Conservation (phyloP, 1,284 basidiomycete species). For the Ustilago vetiveriae region DNA sequence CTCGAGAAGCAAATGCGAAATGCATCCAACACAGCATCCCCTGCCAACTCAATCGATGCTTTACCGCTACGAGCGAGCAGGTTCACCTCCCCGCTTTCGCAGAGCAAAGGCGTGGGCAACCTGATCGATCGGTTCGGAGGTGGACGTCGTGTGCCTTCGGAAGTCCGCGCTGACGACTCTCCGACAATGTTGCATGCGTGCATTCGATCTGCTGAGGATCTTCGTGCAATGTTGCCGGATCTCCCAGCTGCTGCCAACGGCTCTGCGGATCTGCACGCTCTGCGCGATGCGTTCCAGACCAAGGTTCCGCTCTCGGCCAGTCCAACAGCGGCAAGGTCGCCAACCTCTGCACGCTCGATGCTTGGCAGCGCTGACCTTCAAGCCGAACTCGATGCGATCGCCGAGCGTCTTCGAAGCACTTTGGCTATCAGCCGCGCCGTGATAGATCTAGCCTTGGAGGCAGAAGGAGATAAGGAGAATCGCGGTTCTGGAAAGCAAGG, state of each 20-base stretch:
- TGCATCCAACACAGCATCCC: slow-evolving; percentile 14
- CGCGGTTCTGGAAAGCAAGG: background rate
- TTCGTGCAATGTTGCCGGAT: slow-evolving; percentile 37
- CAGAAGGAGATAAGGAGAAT: slow-evolving; percentile 18
- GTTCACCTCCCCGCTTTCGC: background rate
- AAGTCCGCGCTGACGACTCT: slow-evolving; percentile 25
- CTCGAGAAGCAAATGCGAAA: slow-evolving; percentile 26
- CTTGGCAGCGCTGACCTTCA: slow-evolving; percentile 22
- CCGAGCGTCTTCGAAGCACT: slow-evolving; percentile 24
- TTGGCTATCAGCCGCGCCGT: slow-evolving; percentile 33
- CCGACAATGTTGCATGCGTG: slow-evolving; percentile 22
- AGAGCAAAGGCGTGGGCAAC: slow-evolving; percentile 36
- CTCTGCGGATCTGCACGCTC: slow-evolving; percentile 24
- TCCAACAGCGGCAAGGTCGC: slow-evolving; percentile 8
- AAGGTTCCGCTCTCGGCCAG: background rate
- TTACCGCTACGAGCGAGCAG: slow-evolving; percentile 6
- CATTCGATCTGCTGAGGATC: slow-evolving; percentile 16
- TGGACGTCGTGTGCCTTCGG: slow-evolving; percentile 20
- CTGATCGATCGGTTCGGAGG: slow-evolving; percentile 44
- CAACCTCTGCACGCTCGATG: slow-evolving; percentile 2
- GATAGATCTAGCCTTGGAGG: slow-evolving; percentile 27
- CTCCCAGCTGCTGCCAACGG: slow-evolving; percentile 24
- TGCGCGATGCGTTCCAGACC: slow-evolving; percentile 33
- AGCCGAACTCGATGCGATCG: slow-evolving; percentile 23
- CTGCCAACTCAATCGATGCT: slow-evolving; percentile 10